A percentile compares a stretch with the other conserved stretches of the same genome.
These are phyloP conservation scores for Leccinum incarnatum DNA, from an alignment of 768 basidiomycete genomes.

Conservation along the genomic window DNA sequence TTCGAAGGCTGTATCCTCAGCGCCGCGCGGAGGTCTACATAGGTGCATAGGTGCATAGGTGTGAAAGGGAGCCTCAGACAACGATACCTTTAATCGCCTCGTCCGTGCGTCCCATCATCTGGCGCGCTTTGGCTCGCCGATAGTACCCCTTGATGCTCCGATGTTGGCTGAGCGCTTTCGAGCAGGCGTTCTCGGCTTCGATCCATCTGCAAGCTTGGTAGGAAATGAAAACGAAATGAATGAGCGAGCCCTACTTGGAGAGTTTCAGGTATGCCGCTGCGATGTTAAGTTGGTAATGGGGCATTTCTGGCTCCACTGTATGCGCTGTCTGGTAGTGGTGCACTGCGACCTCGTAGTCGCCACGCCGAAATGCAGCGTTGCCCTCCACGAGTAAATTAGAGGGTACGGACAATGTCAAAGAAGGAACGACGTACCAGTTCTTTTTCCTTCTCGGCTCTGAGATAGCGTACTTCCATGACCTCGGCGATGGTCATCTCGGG, in stretches of 20 bases:
- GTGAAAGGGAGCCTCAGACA: neutral
- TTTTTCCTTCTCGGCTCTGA: slow-evolving; percentile 69
- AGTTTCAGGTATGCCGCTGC: slow-evolving; percentile 74
- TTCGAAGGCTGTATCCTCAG: slow-evolving; percentile 65
- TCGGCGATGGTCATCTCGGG: slow-evolving; percentile 63
- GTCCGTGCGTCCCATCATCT: slow-evolving; percentile 52
- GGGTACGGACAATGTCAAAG: neutral
- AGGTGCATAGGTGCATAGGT: neutral
- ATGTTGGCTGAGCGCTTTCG: slow-evolving; percentile 61
- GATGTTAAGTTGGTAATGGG: slow-evolving; percentile 74
- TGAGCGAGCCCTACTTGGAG: slow-evolving; percentile 44
- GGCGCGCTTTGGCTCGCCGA: slow-evolving; percentile 64
- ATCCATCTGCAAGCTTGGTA: slow-evolving; percentile 52
- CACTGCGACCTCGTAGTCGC: slow-evolving; percentile 55
- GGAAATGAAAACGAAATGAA: slow-evolving; percentile 3
- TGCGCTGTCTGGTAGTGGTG: slow-evolving; percentile 58
- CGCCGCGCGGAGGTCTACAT: slow-evolving; percentile 58
- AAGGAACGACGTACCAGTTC: slow-evolving; percentile 48
- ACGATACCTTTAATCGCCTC: slow-evolving; percentile 59
- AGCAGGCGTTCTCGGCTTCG: slow-evolving; percentile 69
- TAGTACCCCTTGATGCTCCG: slow-evolving; percentile 68
- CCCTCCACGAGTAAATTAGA: slow-evolving; percentile 44
- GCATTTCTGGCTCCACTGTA: slow-evolving; percentile 66
- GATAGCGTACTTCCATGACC: slow-evolving; percentile 71
- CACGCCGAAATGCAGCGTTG: slow-evolving; percentile 64